Evolutionary conservation across 768 basidiomycete genomes (phyloP).

Genomic region (Hysterangium stoloniferum): DNA sequence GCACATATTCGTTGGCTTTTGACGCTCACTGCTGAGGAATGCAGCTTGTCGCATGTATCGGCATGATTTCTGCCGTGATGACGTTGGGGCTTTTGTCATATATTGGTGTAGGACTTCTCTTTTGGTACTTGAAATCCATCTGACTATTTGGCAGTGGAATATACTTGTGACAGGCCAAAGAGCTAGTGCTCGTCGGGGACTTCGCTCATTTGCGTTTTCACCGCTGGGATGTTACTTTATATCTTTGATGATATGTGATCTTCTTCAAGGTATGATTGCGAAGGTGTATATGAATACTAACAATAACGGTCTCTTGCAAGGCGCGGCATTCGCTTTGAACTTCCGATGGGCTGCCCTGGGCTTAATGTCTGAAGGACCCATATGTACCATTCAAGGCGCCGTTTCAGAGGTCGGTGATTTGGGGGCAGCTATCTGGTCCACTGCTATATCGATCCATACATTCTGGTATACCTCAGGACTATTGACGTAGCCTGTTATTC

Average conservation of each 20-base stretch:
- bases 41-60: too few species aligned
- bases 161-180: not conserved
- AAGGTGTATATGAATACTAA: not conserved
- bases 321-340: not conserved
- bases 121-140: not conserved
- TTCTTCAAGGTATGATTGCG: conserved; percentile 3
- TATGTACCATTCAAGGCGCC: not conserved
- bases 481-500: not conserved
- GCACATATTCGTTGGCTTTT: too few species aligned
- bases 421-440: conserved; percentile 6
- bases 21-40: too few species aligned
- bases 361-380: not conserved
- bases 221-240: conserved; percentile 5
- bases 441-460: not conserved
- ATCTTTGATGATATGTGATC: conserved; percentile 5
- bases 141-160: not conserved
- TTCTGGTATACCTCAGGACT: not conserved
- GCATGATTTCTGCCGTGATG: not conserved
- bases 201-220: conserved; percentile 1
- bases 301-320: not conserved
- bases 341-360: not conserved
- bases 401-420: conserved; percentile 4
- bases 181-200: not conserved
- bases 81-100: not conserved
- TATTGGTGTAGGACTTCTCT: not conserved